These are phyloP conservation scores for Daldinia grandis DNA, from an alignment of 495 filamentous ascomycete species.

Conservation along the genomic window DNA sequence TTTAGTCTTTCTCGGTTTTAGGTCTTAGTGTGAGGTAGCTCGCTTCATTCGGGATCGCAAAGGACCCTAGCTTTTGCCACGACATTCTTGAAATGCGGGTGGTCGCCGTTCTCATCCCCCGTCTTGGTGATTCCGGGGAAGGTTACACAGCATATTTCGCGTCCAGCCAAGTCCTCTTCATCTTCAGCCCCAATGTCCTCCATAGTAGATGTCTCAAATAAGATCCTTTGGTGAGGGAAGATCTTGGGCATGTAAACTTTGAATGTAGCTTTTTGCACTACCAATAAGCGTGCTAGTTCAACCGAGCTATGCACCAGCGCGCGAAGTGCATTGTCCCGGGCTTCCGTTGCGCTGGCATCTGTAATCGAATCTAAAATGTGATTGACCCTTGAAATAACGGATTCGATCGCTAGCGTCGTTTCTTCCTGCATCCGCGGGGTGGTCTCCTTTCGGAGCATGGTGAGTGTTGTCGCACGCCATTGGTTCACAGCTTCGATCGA, in stretches of 20 bases:
- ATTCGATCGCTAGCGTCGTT: slow-evolving; percentile 48
- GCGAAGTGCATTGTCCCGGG: slow-evolving; percentile 56
- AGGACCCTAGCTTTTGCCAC: slow-evolving; percentile 63
- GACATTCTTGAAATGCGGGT: slow-evolving; percentile 62
- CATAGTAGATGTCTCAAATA: slow-evolving; percentile 62
- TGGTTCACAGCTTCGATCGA: slow-evolving; percentile 60
- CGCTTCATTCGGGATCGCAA: slow-evolving; percentile 57
- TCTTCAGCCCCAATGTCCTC: slow-evolving; percentile 66
- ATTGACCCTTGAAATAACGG: slow-evolving; percentile 51
- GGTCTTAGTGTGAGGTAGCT: slow-evolving; percentile 9
- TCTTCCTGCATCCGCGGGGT: slow-evolving; percentile 52
- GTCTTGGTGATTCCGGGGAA: slow-evolving; percentile 64
- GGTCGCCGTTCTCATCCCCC: slow-evolving; percentile 63
- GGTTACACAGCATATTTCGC: slow-evolving; percentile 59
- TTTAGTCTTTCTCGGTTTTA: slow-evolving; percentile 9
- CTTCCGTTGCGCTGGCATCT: slow-evolving; percentile 50
- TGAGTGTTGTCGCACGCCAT: slow-evolving; percentile 63
- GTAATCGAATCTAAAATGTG: slow-evolving; percentile 54
- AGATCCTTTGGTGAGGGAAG: slow-evolving; percentile 54
- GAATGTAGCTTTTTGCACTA: slow-evolving; percentile 63
- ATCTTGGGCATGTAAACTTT: slow-evolving; percentile 60
- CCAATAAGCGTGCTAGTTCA: slow-evolving; percentile 59
- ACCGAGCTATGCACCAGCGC: slow-evolving; percentile 56
- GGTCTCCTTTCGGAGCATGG: slow-evolving; percentile 58
- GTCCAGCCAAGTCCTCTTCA: slow-evolving; percentile 53